Evolutionary conservation across 1,284 basidiomycete genomes (phyloP).

Genomic region (Thecaphora thlaspeos): DNA sequence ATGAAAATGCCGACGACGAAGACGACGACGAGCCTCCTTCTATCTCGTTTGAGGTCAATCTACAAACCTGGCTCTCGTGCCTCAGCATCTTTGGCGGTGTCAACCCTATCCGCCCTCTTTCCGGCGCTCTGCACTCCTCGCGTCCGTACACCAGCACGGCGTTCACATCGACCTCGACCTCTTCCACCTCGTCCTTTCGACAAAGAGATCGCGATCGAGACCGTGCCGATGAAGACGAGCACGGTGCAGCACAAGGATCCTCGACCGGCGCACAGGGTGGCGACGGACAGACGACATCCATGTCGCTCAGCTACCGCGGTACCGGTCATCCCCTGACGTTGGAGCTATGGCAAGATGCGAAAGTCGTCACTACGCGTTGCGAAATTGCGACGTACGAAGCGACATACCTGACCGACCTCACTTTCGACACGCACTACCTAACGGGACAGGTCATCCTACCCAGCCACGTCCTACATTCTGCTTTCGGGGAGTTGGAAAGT

Average conservation of each 20-base stretch:
- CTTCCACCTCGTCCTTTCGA: not conserved
- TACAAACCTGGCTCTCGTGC: conserved; percentile 79
- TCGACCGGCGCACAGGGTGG: not conserved
- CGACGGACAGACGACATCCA: conserved; percentile 64
- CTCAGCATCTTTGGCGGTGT: conserved; percentile 89
- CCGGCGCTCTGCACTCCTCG: too few relatives aligned
- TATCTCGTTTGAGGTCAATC: conserved; percentile 73
- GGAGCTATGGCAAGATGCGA: conserved; percentile 72
- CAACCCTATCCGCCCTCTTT: conserved; percentile 23
- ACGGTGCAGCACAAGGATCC: not conserved
- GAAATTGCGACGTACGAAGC: conserved; percentile 82
- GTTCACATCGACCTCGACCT: too few relatives aligned
- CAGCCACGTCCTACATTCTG: conserved; percentile 30
- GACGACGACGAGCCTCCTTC: conserved; percentile 50
- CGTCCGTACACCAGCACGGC: too few relatives aligned
- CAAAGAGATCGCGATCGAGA: not conserved
- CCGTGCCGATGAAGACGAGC: not conserved
- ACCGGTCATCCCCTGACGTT: conserved; percentile 77
- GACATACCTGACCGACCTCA: conserved; percentile 75
- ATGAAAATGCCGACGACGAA: conserved; percentile 16
- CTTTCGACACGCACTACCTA: conserved; percentile 64
- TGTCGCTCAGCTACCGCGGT: conserved; percentile 80
- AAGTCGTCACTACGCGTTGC: conserved; percentile 82
- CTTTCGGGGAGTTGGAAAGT: conserved; percentile 31
- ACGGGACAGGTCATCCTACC: conserved; percentile 37